Evolutionary conservation across 352 stramenopile genomes (phyloP).

Genomic region (Pythium aristosporum): DNA sequence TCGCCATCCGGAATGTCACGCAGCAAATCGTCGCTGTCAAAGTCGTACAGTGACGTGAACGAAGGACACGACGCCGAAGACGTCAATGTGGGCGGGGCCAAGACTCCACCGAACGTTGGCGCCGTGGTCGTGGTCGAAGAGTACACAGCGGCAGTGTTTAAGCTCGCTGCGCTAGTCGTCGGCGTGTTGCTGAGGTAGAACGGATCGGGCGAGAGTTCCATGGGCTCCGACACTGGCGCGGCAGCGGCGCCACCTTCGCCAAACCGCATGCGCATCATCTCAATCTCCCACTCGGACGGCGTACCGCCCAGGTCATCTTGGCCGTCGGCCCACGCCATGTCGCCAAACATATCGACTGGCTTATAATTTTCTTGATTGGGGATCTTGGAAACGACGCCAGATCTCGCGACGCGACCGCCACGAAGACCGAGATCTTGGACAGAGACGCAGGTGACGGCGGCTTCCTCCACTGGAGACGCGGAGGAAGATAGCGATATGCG

Average conservation of each 20-base stretch:
- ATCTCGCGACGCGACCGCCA: not conserved
- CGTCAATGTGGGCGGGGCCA: constrained; percentile 35
- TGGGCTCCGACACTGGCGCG: constrained; percentile 5
- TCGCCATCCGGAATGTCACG: constrained; percentile 32
- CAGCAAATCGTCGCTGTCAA: constrained; percentile 50
- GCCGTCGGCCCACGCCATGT: constrained; percentile 28
- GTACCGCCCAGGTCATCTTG: constrained; percentile 3
- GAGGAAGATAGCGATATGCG: not conserved
- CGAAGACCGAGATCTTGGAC: not conserved
- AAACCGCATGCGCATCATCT: constrained; percentile 25
- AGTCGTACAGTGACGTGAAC: constrained; percentile 64
- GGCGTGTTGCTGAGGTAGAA: constrained; percentile 14
- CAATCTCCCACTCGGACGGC: constrained; percentile 23
- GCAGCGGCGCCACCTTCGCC: constrained; percentile 1
- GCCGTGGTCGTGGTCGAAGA: not conserved
- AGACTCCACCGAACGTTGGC: not conserved
- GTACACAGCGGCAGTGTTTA: not conserved
- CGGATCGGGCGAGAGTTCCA: constrained; percentile 26
- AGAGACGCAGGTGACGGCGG: not conserved
- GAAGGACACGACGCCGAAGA: constrained; percentile 76
- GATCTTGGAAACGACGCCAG: not conserved
- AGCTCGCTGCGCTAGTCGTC: not conserved
- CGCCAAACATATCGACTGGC: constrained; percentile 22
- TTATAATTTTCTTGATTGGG: not conserved
- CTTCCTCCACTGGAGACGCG: not conserved